Base-by-base conservation (phyloP, 1,284 basidiomycete genomes). In the Thelephora terrestris region DNA sequence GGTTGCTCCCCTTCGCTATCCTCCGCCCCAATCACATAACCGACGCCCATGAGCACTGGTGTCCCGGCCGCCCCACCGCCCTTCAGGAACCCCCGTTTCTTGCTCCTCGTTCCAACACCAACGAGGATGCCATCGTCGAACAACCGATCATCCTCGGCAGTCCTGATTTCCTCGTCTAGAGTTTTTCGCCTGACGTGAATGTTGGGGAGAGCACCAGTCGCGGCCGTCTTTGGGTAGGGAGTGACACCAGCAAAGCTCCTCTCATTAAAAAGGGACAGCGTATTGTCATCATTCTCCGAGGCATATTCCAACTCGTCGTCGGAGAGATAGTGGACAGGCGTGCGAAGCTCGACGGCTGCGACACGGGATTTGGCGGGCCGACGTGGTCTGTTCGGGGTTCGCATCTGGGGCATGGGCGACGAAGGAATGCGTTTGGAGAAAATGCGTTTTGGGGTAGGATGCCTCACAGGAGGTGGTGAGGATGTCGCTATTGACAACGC, bases 61-160 rank as follows among this genome's bases (percentile, higher is more conserved):
- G 57, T 50, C 2, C 85, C 84, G 23, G 78, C 83, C 7, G 72
- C 82, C 1, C 85, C 85, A 16, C 85, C 85, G 56, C 76, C 77
- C 9, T 82, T 79, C n/a, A 86, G 63, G 52, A 84, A 88, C 2
- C 81, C 81, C 12, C 60, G 64, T 23, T 63, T 67, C 54, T 71
- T 75, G 49, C 69, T 75, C 56, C 70, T 70, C 39, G 66, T 75
- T 10, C 81, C 82, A 3, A 73, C 67, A 12, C 74, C 79, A 3
- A 66, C 60, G 5, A 78, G 70, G 5, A 76, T 64, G 21, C 70
- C 73, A 47, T 65, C 69, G 16, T 77, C 75, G 23, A 64, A 24
- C 34, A 55, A 57, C 17, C 60, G 64, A 27, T 56, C 58, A 36
- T 48, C 57, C 40, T 64, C 66, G 0, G 60, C 58, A 14, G 57